phyloP scores from a whole-genome alignment of 768 basidiomycete species.

The Lactarius deliciosus region DNA sequence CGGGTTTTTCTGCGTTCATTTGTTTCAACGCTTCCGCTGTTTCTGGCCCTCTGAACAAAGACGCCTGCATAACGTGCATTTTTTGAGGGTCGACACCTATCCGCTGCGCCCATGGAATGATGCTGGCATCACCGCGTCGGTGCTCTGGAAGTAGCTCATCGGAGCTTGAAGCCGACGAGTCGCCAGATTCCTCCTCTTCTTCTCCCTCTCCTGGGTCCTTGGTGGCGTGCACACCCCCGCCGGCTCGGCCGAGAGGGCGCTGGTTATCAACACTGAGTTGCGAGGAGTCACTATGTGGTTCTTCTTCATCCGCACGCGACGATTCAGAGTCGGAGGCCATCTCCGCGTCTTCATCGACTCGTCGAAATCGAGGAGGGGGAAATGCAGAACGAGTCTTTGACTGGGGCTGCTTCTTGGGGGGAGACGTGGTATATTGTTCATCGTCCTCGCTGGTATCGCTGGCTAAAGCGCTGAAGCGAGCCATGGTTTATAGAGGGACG shows the following conservation, averaged over 20 bases:
- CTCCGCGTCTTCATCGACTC: slow-evolving; percentile 20
- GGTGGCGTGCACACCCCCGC: slow-evolving; percentile 11
- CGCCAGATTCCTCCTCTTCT: slow-evolving; percentile 38
- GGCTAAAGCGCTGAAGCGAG: slow-evolving; percentile 29
- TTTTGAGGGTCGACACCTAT: slow-evolving; percentile 81
- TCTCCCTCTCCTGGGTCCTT: slow-evolving; percentile 45
- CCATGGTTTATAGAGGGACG: slow-evolving; percentile 20
- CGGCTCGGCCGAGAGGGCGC: slow-evolving; percentile 9
- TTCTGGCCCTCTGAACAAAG: slow-evolving; percentile 76
- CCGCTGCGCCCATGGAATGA: slow-evolving; percentile 71
- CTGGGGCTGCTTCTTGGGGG: slow-evolving; percentile 8
- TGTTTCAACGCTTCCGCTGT: slow-evolving; percentile 59
- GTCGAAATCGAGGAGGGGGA: slow-evolving; percentile 7
- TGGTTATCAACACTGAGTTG: slow-evolving; percentile 26
- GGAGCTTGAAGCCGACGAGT: slow-evolving; percentile 37
- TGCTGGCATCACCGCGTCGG: slow-evolving; percentile 44
- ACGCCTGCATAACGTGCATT: slow-evolving; percentile 92
- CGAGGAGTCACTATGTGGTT: slow-evolving; percentile 37
- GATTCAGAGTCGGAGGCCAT: slow-evolving; percentile 34
- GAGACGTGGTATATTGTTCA: slow-evolving; percentile 13
- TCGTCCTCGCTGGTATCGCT: slow-evolving; percentile 31
- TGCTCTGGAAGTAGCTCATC: slow-evolving; percentile 33
- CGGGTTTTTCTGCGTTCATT: slow-evolving; percentile 20
- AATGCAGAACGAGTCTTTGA: slow-evolving; percentile 9
- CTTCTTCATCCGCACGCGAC: slow-evolving; percentile 55